phyloP scores from a whole-genome alignment of 192 early-diverging fungal species.

The Hyaloraphidium curvatum region DNA sequence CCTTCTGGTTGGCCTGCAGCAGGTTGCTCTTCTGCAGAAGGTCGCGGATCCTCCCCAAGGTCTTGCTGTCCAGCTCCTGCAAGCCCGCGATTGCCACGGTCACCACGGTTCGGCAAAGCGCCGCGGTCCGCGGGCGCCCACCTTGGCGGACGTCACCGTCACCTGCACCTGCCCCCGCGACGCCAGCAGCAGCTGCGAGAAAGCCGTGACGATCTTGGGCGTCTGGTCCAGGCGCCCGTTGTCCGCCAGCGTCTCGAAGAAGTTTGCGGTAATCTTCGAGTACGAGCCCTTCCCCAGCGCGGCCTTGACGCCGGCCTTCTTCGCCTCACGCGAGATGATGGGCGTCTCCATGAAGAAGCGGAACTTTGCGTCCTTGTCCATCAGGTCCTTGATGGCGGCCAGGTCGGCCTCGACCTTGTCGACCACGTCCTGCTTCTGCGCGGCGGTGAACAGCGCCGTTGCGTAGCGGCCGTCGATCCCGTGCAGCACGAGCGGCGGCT shows the following conservation, averaged over 20 bases:
- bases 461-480: slow-evolving; percentile 96
- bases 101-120: background rate
- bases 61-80: slow-evolving; percentile 56
- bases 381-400: slow-evolving; percentile 33
- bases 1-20: slow-evolving; percentile 56
- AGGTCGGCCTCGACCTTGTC: slow-evolving; percentile 72
- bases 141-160: slow-evolving; percentile 76
- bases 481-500: slow-evolving; percentile 69
- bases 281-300: slow-evolving; percentile 39
- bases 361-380: slow-evolving; percentile 53
- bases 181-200: slow-evolving; percentile 67
- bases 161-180: slow-evolving; percentile 72
- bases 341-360: slow-evolving; percentile 68
- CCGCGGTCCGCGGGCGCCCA: slow-evolving; percentile 9
- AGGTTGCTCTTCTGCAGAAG: slow-evolving; percentile 64
- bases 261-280: slow-evolving; percentile 70
- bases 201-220: slow-evolving; percentile 58
- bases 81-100: slow-evolving; percentile 2
- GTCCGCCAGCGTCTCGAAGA: slow-evolving; percentile 79
- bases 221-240: slow-evolving; percentile 84
- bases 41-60: slow-evolving; percentile 47
- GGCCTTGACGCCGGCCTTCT: slow-evolving; percentile 50
- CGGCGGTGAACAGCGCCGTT: slow-evolving; percentile 87
- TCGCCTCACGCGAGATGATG: slow-evolving; percentile 54
- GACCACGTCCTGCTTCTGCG: slow-evolving; percentile 59